These are phyloP conservation scores for Haematococcus lacustris DNA, from an alignment of 139 green algal species.

Conservation along the genomic window DNA sequence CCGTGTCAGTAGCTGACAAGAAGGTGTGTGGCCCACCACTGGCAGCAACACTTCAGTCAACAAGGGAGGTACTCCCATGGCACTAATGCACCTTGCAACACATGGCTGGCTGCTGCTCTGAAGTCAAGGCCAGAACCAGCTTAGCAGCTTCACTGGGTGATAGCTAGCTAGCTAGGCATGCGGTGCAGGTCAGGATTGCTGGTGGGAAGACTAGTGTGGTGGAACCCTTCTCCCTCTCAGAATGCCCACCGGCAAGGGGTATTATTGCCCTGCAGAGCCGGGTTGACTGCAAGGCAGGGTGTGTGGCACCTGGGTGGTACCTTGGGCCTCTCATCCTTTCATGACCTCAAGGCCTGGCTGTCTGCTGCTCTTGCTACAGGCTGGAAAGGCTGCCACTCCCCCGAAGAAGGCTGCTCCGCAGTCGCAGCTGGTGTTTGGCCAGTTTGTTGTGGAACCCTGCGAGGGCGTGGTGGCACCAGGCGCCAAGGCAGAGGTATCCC, in stretches of 20 bases:
- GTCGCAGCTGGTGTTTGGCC: conserved; percentile 32
- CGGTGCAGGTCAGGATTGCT: too few species aligned
- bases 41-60: too few species aligned
- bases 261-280: background rate
- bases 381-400: background rate
- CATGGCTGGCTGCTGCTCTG: background rate
- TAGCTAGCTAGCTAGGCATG: background rate
- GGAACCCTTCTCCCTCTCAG: background rate
- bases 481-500: conserved; percentile 31
- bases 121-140: background rate
- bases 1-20: background rate
- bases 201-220: background rate
- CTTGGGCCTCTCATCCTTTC: too few species aligned
- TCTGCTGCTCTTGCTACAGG: background rate
- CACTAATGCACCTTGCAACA: too few species aligned
- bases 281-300: background rate
- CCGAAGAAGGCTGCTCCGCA: background rate
- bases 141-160: background rate
- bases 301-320: background rate
- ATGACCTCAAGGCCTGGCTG: background rate
- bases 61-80: too few species aligned
- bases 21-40: background rate
- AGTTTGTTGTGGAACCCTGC: conserved; percentile 52
- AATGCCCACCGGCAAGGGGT: background rate
- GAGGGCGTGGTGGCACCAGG: conserved; percentile 42